Evolutionary conservation across 768 basidiomycete genomes (phyloP).

Genomic region (Boletus vermiculosoides): DNA sequence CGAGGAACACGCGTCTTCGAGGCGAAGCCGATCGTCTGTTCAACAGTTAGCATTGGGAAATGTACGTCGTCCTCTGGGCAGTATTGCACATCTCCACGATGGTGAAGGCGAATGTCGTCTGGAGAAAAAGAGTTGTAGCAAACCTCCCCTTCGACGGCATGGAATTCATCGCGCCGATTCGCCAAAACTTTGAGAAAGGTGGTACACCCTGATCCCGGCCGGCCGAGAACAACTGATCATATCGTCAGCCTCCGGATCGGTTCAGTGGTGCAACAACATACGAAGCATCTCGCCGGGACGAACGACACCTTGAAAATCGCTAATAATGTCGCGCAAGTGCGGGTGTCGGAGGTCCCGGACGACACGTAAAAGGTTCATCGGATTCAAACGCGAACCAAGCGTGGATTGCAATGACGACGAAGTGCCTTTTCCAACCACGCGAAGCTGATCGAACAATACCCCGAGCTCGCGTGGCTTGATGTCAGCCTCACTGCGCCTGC

Average conservation of each 20-base stretch:
- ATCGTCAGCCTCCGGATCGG: not conserved
- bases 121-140: slow-evolving; percentile 75
- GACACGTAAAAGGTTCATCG: slow-evolving; percentile 40
- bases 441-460: slow-evolving; percentile 56
- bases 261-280: slow-evolving; percentile 35
- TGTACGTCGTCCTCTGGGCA: slow-evolving; percentile 85
- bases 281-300: slow-evolving; percentile 69
- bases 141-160: slow-evolving; percentile 66
- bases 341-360: slow-evolving; percentile 56
- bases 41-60: slow-evolving; percentile 80
- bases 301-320: slow-evolving; percentile 54
- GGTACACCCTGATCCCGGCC: slow-evolving; percentile 82
- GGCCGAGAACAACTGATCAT: slow-evolving; percentile 71
- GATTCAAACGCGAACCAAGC: slow-evolving; percentile 63
- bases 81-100: slow-evolving; percentile 79
- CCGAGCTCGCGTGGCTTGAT: slow-evolving; percentile 57
- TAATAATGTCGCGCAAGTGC: slow-evolving; percentile 53
- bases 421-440: slow-evolving; percentile 58
- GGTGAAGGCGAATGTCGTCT: slow-evolving; percentile 57
- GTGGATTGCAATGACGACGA: slow-evolving; percentile 56
- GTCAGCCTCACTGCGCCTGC: slow-evolving; percentile 47
- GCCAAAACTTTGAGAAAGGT: slow-evolving; percentile 82
- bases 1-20: slow-evolving; percentile 67
- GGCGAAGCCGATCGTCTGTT: slow-evolving; percentile 71
- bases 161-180: slow-evolving; percentile 69